phyloP scores from a whole-genome alignment of 176 grass and related monocot species.

The Otatea glauca region DNA sequence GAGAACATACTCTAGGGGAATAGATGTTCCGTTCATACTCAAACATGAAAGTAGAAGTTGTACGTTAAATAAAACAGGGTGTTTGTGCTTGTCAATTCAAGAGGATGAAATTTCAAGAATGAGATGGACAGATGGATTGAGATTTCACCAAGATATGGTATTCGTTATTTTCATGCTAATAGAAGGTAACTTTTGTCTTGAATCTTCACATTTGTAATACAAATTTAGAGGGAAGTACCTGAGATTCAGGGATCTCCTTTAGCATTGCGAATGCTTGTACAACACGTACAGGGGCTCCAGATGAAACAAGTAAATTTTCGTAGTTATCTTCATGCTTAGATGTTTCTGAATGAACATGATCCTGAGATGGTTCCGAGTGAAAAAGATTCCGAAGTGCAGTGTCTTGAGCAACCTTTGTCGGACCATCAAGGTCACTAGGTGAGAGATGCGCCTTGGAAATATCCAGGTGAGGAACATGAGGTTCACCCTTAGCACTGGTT shows the following conservation, averaged over 20 bases:
- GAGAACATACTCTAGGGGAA: no score
- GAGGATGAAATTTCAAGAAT: not conserved
- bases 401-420: slow-evolving; percentile 34
- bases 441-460: slow-evolving; percentile 4
- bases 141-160: not conserved
- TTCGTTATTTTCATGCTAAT: not conserved
- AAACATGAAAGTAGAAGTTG: not conserved
- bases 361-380: slow-evolving; percentile 27
- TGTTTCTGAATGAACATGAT: slow-evolving; percentile 35
- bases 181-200: not conserved
- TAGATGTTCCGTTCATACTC: no score
- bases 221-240: slow-evolving; percentile 38
- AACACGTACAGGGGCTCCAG: slow-evolving; percentile 45
- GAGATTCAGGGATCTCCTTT: slow-evolving; percentile 49
- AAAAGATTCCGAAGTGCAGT: slow-evolving; percentile 15
- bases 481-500: slow-evolving; percentile 32
- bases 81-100: not conserved
- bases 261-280: slow-evolving; percentile 61
- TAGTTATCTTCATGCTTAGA: slow-evolving; percentile 27
- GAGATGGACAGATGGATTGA: not conserved
- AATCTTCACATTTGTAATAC: slow-evolving; percentile 24
- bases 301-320: slow-evolving; percentile 32
- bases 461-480: slow-evolving; percentile 16
- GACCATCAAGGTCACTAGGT: not conserved
- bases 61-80: not conserved